A percentile compares a stretch with the other conserved stretches of the same genome.
phyloP scores from a whole-genome alignment of 768 basidiomycete genomes.

The Trichaptum fuscoviolaceum region DNA sequence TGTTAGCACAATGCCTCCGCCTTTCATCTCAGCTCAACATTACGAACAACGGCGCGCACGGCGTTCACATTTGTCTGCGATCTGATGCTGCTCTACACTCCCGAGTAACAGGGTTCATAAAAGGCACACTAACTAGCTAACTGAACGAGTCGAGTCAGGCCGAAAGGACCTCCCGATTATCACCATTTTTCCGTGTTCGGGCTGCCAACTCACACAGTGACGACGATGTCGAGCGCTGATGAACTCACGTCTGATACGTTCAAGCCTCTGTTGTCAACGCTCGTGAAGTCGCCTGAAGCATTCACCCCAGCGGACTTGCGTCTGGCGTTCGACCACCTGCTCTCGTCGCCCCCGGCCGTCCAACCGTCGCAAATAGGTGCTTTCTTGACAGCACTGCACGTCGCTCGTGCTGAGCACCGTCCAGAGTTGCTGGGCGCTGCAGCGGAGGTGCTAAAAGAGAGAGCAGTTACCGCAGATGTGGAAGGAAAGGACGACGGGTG shows the following conservation, averaged over 20 bases:
- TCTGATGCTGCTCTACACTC: not conserved
- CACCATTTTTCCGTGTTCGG: not conserved
- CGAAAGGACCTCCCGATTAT: not conserved
- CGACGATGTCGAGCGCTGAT: not conserved
- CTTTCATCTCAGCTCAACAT: not conserved
- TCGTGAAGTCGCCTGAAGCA: conserved; percentile 74
- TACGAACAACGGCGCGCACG: not conserved
- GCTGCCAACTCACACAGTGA: not conserved
- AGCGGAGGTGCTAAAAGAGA: conserved; percentile 65
- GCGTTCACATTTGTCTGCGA: not conserved
- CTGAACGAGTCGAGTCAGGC: conserved; percentile 7
- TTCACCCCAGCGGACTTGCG: conserved; percentile 77
- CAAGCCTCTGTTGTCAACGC: conserved; percentile 70
- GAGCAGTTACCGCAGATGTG: conserved; percentile 58
- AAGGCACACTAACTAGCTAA: conserved; percentile 1
- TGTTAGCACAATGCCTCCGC: not conserved
- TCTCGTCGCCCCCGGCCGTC: conserved; percentile 52
- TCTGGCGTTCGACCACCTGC: conserved; percentile 66
- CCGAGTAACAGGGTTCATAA: conserved; percentile 5
- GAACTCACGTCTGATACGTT: conserved; percentile 44
- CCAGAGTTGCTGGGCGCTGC: conserved; percentile 77
- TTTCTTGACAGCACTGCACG: conserved; percentile 81
- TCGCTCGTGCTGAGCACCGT: conserved; percentile 70
- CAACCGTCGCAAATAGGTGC: conserved; percentile 79
- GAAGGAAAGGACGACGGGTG: conserved; percentile 62